Evolutionary conservation across 768 basidiomycete species (phyloP), one percentile per base, ranked within the genome.

Genomic region (Termitomyces sp.): DNA sequence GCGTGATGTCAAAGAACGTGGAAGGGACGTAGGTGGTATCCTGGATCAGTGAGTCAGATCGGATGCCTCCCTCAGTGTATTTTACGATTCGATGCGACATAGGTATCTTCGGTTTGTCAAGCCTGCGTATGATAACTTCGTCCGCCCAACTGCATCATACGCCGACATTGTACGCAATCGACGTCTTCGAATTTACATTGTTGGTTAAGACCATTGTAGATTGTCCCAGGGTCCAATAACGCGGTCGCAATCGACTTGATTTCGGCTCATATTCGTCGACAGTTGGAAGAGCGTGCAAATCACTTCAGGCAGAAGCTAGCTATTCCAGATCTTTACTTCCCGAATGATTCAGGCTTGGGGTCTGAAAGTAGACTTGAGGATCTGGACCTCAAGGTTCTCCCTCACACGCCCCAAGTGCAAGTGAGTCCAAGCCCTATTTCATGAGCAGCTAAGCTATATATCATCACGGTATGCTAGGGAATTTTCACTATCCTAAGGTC

Each of bases 61-160:
- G 7, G 38, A 20, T 16, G 39, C 12, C 16, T 40, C 22, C 15
- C 7, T n/a, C 9, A 5, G 39, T 55, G 12, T 35, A 33, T 6
- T 39, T 24, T 46, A 11, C n/a, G 39, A 46, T 60, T 38, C 20
- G 44, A 32, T 20, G 58, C 7, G 5, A 50, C 40, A 16, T 69
- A 93, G 91, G 74, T 97, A 97, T 70, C 83, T 98, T 24, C 90
- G 94, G 35, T 96, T 89, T 70, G 96, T 99, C 67, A 99, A 99
- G 70, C 94, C 92, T 5, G 87, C 94, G 4, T 96, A 89, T 67
- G 97, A 98, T 72, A 91, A 92, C 72, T 97, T 96, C 65, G 94
- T 99, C 22, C 85, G 84, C 36, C 96, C 96, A 1, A 91, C 92
- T 2, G 84, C 94, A 15, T 83, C 87, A 48, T 81, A 90, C 70